A percentile compares a stretch with the other conserved stretches of the same genome.
Evolutionary conservation across 2,329 filamentous ascomycete species (phyloP).

Genomic region (Elsinoe australis): DNA sequence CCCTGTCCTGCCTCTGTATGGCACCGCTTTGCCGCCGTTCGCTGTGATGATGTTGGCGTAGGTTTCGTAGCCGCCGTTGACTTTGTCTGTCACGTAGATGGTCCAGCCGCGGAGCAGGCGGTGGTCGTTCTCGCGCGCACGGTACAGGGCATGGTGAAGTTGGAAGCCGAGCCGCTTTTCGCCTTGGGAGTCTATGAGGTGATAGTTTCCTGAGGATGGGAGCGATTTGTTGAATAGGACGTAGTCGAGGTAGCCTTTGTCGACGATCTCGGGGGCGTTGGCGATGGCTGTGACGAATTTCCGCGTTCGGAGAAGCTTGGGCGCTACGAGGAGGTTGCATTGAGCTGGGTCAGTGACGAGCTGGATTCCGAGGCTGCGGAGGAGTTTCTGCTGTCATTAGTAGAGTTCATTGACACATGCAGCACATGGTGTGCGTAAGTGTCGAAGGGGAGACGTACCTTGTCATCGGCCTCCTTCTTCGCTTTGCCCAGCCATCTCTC

Average conservation of each 20-base stretch:
- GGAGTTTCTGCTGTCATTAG: conserved; percentile 53
- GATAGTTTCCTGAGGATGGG: conserved; percentile 56
- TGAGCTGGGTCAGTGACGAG: conserved; percentile 67
- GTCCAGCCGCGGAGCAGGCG: conserved; percentile 66
- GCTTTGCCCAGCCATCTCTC: conserved; percentile 68
- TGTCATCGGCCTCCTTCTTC: conserved; percentile 69
- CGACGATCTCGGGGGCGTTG: conserved; percentile 68
- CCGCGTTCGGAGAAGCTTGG: conserved; percentile 76
- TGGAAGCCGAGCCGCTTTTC: conserved; percentile 65
- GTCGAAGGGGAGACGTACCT: conserved; percentile 57
- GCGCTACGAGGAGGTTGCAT: conserved; percentile 82
- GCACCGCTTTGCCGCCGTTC: conserved; percentile 76
- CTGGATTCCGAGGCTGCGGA: conserved; percentile 75
- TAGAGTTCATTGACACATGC: no score
- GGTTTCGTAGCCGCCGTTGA: conserved; percentile 73
- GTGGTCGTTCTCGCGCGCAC: conserved; percentile 69
- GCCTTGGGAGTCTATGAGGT: conserved; percentile 61
- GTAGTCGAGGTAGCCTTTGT: conserved; percentile 68
- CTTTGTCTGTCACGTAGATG: conserved; percentile 75
- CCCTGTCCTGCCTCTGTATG: conserved; percentile 62
- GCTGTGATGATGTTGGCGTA: conserved; percentile 79
- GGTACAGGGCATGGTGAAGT: conserved; percentile 58
- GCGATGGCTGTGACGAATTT: conserved; percentile 90
- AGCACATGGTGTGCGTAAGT: no score
- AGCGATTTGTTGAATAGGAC: conserved; percentile 60